phyloP scores from a whole-genome alignment of 2,329 filamentous ascomycete genomes.

The Curvularia sp. region DNA sequence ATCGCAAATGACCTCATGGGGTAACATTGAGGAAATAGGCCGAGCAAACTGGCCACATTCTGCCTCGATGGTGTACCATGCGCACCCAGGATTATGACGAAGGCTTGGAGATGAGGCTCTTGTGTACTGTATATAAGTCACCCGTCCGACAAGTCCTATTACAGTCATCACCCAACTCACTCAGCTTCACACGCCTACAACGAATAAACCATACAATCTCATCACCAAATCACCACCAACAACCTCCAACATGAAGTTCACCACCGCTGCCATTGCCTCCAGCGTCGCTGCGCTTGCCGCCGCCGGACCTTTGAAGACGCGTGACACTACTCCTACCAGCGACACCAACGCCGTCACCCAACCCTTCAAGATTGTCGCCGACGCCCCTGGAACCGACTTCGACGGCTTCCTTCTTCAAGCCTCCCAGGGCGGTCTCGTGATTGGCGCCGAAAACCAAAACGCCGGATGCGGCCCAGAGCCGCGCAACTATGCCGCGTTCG shows the following conservation, averaged over 20 bases:
- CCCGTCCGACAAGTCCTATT: slow-evolving; percentile 1
- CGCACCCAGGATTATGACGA: not conserved
- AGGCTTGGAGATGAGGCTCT: slow-evolving; percentile 6
- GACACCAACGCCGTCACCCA: slow-evolving; percentile 54
- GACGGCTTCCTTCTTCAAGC: slow-evolving; percentile 60
- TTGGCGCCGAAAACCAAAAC: slow-evolving; percentile 54
- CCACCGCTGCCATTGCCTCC: not conserved
- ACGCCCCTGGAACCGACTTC: slow-evolving; percentile 57
- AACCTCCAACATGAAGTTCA: slow-evolving; percentile 9
- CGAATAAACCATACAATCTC: slow-evolving; percentile 13
- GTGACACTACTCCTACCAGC: slow-evolving; percentile 16
- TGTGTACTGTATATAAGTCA: slow-evolving; percentile 25
- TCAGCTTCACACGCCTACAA: slow-evolving; percentile 9
- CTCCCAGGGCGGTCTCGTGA: slow-evolving; percentile 53
- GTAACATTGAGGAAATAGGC: slow-evolving; percentile 21
- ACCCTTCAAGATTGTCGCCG: slow-evolving; percentile 55
- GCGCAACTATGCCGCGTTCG: slow-evolving; percentile 59
- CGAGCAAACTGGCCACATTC: slow-evolving; percentile 23
- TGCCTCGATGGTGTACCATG: slow-evolving; percentile 1
- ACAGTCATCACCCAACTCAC: slow-evolving; percentile 11
- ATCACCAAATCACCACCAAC: slow-evolving; percentile 30
- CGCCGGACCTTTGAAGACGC: slow-evolving; percentile 16
- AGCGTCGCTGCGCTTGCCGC: slow-evolving; percentile 2
- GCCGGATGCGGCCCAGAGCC: slow-evolving; percentile 56
- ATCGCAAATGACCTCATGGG: slow-evolving; percentile 28